phyloP scores from a whole-genome alignment of 148 eudicot species.

The Silene latifolia region DNA sequence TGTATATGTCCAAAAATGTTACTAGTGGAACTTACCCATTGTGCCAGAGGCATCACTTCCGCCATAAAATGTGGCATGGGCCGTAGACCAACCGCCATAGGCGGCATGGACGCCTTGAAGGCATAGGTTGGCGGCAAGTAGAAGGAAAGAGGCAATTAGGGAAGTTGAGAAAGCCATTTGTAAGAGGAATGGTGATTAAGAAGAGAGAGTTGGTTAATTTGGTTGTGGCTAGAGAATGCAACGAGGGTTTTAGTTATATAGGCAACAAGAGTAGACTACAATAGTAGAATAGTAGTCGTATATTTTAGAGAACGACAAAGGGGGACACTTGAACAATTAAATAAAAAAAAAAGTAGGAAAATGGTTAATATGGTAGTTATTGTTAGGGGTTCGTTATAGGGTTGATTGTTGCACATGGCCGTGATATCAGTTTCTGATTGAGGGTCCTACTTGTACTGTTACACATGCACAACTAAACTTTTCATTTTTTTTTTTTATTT shows the following conservation, averaged over 20 bases:
- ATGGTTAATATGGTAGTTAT: too few species aligned
- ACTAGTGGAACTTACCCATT: constrained; percentile 56
- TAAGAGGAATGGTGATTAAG: not conserved
- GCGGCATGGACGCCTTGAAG: constrained; percentile 20
- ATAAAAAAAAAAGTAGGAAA: too few species aligned
- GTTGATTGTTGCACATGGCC: too few species aligned
- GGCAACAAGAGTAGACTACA: not conserved
- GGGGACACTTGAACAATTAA: not conserved
- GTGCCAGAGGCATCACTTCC: constrained; percentile 94
- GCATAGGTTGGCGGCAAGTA: constrained; percentile 33
- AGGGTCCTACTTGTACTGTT: too few species aligned
- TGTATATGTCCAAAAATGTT: not conserved
- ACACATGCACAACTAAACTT: too few species aligned
- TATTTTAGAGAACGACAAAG: constrained; percentile 13
- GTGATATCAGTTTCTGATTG: too few species aligned
- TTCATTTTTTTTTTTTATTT: too few species aligned
- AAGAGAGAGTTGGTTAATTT: not conserved
- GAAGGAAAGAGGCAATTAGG: constrained; percentile 27
- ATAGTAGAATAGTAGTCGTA: not conserved
- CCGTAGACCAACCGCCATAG: constrained; percentile 56
- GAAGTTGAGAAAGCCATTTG: constrained; percentile 35
- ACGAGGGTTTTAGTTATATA: constrained; percentile 21
- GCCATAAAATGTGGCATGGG: constrained; percentile 91
- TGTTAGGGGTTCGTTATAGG: too few species aligned
- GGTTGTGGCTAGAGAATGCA: not conserved